Conservation (phyloP, 768 basidiomycete genomes). For the Pisolithus tinctorius region DNA sequence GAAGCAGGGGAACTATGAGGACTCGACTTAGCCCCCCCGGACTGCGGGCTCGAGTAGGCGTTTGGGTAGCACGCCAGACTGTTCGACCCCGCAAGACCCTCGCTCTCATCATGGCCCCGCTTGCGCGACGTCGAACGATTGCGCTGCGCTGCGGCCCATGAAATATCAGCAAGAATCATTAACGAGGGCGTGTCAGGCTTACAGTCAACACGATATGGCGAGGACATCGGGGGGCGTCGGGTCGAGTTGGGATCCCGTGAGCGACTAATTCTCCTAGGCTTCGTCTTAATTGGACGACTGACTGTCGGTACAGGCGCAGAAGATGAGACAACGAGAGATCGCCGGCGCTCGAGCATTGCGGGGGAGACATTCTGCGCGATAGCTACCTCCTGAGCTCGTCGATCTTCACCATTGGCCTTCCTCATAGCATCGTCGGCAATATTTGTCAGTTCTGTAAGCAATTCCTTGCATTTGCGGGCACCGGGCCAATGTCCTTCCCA, state of each 20-base stretch:
- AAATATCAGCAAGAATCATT: conserved; percentile 11
- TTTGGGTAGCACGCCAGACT: conserved; percentile 39
- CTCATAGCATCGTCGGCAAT: conserved; percentile 66
- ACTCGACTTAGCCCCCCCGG: conserved; percentile 41
- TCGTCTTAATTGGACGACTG: conserved; percentile 45
- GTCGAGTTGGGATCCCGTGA: conserved; percentile 52
- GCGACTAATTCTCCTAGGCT: conserved; percentile 47
- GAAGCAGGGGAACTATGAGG: conserved; percentile 75
- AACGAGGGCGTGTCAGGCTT: conserved; percentile 23
- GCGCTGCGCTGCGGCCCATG: conserved; percentile 42
- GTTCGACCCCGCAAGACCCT: conserved; percentile 38
- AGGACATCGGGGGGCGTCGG: conserved; percentile 51
- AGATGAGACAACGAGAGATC: conserved; percentile 41
- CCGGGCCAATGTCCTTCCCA: conserved; percentile 90
- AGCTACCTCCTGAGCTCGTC: conserved; percentile 17
- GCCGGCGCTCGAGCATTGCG: conserved; percentile 43
- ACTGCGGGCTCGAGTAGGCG: conserved; percentile 49
- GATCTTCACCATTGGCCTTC: conserved; percentile 16
- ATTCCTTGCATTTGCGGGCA: conserved; percentile 79
- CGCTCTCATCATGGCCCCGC: conserved; percentile 63
- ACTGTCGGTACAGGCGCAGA: conserved; percentile 35
- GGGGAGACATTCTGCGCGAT: conserved; percentile 23
- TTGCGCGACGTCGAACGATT: conserved; percentile 73
- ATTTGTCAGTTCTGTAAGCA: conserved; percentile 61
- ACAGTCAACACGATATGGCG: conserved; percentile 63